Evolutionary conservation across 2,329 filamentous ascomycete species (phyloP), one percentile per base, ranked within the genome.

Genomic region (Fusarium phyllophilum): DNA sequence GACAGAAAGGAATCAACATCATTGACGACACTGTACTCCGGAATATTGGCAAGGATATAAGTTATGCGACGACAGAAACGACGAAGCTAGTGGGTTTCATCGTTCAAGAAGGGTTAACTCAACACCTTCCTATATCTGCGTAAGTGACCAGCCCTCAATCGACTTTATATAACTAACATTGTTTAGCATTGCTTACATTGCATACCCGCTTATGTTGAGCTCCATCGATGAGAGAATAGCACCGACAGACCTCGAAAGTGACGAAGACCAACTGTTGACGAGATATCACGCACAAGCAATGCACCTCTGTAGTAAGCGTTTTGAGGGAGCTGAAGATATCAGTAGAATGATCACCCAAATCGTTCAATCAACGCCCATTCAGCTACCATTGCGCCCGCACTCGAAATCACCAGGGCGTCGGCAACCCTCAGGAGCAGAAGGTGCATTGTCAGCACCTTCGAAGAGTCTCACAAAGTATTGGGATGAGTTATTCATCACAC

Each of bases 1-100:
- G 73, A 14, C 72, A 72, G 6, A 75, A 75, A 31, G 72, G 64
- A 1, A 24, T 75, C 8, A 72, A 49, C 1, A 26, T 75, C 1
- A 41, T 74, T 7, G 56, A 64, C 5, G 58, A 72, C 10, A n/a
- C 51, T 5, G 56, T 70, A 2, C 24, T 75, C 1, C 65, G 49
- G 26, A 54, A 29, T 11, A 74, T 75, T 12, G 65, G 65, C 1
- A 55, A 55, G 6, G 51, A 42, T 2, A 68, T 69, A 29, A 68
- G 60, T 2, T 15, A 49, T 31, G 65, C 66, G 1, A 63, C 66
- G 10, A 26, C 65, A 4, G 65, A 68, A 34, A 68, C 66, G 1
- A 68, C 66, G 1, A 69, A 69, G 3, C 3, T 68, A 3, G 65
- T 68, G 3, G 44, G 65, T 3, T 51, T 63, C 1, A 68, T 68